Evolutionary conservation across 345 rosid genomes (phyloP).

Genomic region (Schrenkiella parvula): DNA sequence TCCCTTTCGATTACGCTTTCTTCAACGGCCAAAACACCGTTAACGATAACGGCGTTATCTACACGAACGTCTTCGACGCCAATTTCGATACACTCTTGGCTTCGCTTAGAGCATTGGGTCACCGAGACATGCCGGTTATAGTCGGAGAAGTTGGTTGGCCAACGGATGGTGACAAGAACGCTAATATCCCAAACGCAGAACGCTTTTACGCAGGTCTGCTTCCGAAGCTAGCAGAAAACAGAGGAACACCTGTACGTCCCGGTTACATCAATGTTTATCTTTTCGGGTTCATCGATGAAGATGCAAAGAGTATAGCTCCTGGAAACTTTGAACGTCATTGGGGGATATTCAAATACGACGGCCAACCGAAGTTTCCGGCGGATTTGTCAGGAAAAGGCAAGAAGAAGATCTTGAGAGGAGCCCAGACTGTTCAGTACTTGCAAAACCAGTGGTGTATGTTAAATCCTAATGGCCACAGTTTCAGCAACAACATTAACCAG

Average conservation of each 20-base stretch:
- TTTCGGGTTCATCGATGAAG: conserved; percentile 81
- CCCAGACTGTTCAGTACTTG: conserved; percentile 59
- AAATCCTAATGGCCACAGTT: conserved; percentile 54
- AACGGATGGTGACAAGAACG: conserved; percentile 88
- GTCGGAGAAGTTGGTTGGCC: conserved; percentile 98
- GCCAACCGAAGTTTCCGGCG: conserved; percentile 66
- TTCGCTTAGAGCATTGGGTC: conserved; percentile 53
- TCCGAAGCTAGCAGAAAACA: conserved; percentile 50
- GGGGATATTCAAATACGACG: conserved; percentile 80
- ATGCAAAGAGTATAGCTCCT: conserved; percentile 79
- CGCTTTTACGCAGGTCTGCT: conserved; percentile 72
- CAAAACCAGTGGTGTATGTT: conserved; percentile 70
- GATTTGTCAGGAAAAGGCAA: conserved; percentile 68
- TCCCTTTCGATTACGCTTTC: conserved; percentile 86
- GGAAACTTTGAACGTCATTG: conserved; percentile 94
- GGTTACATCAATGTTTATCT: conserved; percentile 64
- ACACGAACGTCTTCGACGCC: conserved; percentile 82
- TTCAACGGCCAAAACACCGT: conserved; percentile 58
- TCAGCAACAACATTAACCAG: conserved; percentile 43
- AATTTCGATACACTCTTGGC: conserved; percentile 85
- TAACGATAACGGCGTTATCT: conserved; percentile 52
- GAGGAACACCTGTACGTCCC: conserved; percentile 68
- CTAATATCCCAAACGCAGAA: conserved; percentile 50
- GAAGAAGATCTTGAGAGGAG: conserved; percentile 50
- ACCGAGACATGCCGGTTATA: conserved; percentile 51